Base-by-base conservation (phyloP, 371 early-diverging fungal species). In the Mycotypha africana region DNA sequence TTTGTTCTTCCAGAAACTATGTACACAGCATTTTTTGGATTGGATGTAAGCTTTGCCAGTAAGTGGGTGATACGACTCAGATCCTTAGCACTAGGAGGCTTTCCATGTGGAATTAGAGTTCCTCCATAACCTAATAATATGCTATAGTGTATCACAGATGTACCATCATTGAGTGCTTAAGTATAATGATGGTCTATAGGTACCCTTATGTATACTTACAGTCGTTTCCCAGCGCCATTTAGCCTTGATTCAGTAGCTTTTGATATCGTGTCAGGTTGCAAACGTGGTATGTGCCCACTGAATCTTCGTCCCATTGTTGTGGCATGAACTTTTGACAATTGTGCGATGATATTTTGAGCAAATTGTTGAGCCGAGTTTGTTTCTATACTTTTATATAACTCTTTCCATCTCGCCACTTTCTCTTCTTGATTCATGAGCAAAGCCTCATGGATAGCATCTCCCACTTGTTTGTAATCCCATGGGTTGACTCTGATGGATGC, bases 41-140 rank as follows among this genome's bases (percentile, higher is more conserved):
- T 82, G 6, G 60, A 57, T 3, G 84, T 74, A 16, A 95, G 66
- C n/a, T 57, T 42, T 1, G 38, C 33, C n/a, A 93, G 52, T 14
- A 87, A 58, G 23, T 57, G 47, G 12, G 78, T 41, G 59, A 66
- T 46, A 4, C 59, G 61, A 38, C 46, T 53, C 12, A 60, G 45
- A 26, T 61, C 64, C 12, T 42, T 40, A 1, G 56, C 37, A 0
- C 57, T 51, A 5, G 83, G 76, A 3, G 72, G 62, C 38, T 81
- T 76, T 38, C 74, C 81, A 45, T 82, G 85, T 10, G 85, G 79
- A 16, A 81, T 67, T 7, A 94, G 70, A 1, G 93, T 92, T 16
- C 94, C 94, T 43, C 92, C 93, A 51, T 93, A 89, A 57, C 92
- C 92, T 49, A 94, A 71, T 49, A 93, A 69, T 24, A 88, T 70